Conservation (phyloP, 148 eudicot genomes). For the Chenopodium suecicum region DNA sequence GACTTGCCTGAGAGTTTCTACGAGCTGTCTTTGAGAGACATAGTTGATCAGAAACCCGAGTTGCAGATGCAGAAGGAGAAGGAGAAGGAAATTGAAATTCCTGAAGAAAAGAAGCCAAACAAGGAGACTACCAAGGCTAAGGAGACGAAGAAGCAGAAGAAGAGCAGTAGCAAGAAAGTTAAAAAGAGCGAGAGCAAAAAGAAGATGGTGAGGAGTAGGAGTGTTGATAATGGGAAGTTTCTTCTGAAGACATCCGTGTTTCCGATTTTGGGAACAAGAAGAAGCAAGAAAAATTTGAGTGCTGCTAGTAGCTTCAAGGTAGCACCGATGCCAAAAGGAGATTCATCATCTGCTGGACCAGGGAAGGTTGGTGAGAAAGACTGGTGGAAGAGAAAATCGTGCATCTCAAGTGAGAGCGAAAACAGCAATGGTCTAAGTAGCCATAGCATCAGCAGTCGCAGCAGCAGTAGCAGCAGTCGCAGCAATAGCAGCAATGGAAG, state of each 20-base stretch:
- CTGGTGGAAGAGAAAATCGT: conserved; percentile 67
- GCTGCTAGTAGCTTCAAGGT: conserved; percentile 37
- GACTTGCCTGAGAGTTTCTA: conserved; percentile 74
- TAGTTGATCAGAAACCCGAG: conserved; percentile 50
- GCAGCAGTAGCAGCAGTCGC: conserved; percentile 38
- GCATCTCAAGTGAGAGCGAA: conserved; percentile 50
- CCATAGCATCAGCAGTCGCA: conserved; percentile 22
- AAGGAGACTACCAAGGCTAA: conserved; percentile 7
- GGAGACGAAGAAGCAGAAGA: conserved; percentile 21
- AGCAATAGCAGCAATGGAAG: conserved; percentile 37
- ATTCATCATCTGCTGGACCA: conserved; percentile 19
- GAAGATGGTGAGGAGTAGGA: conserved; percentile 46
- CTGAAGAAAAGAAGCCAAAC: conserved; percentile 25
- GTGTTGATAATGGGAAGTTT: conserved; percentile 54
- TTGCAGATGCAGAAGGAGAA: conserved; percentile 23
- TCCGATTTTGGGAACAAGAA: conserved; percentile 43
- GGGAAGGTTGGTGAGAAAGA: conserved; percentile 46
- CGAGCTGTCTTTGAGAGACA: conserved; percentile 68
- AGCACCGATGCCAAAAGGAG: conserved; percentile 32
- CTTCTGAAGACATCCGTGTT: conserved; percentile 57
- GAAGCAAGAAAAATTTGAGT: conserved; percentile 37
- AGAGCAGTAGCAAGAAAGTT: conserved; percentile 40
- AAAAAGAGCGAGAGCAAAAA: conserved; percentile 46
- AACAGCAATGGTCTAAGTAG: conserved; percentile 31
- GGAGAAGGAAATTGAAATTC: conserved; percentile 23